Evolutionary conservation across 1,284 basidiomycete species (phyloP).

Genomic region (Phellopilus nigrolimitatus): DNA sequence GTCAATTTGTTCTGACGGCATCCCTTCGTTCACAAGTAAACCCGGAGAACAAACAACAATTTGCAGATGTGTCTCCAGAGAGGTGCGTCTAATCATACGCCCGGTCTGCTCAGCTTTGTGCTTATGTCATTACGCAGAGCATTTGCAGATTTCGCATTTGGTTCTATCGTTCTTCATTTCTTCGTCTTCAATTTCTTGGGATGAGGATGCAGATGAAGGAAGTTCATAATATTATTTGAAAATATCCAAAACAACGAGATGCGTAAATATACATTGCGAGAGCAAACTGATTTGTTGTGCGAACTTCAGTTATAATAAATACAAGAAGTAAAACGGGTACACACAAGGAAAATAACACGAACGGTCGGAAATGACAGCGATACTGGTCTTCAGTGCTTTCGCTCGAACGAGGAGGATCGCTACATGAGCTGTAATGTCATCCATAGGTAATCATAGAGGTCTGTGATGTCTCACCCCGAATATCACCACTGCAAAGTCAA

Average conservation of each 20-base stretch:
- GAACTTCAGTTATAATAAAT: too few relatives aligned
- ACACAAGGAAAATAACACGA: too few relatives aligned
- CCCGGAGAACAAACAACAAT: slow-evolving; percentile 74
- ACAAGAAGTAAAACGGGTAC: too few relatives aligned
- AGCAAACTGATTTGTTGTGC: slow-evolving; percentile 2
- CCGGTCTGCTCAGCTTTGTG: too few relatives aligned
- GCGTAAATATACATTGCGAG: slow-evolving; percentile 6
- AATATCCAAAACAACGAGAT: not conserved
- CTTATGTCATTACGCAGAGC: slow-evolving; percentile 51
- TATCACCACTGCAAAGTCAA: slow-evolving; percentile 78
- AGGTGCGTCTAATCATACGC: slow-evolving; percentile 48
- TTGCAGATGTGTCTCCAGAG: slow-evolving; percentile 92
- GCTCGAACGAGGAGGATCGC: slow-evolving; percentile 73
- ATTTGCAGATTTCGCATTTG: slow-evolving; percentile 94
- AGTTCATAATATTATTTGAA: not conserved
- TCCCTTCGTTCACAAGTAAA: slow-evolving; percentile 91
- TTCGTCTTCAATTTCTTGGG: slow-evolving; percentile 98
- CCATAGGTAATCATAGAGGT: too few relatives aligned
- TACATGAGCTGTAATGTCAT: too few relatives aligned
- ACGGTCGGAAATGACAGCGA: not conserved
- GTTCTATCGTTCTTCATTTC: slow-evolving; percentile 94
- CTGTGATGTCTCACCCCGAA: slow-evolving; percentile 60
- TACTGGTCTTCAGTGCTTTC: slow-evolving; percentile 32
- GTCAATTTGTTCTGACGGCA: slow-evolving; percentile 94
- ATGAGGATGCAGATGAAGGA: slow-evolving; percentile 30